Base-by-base conservation (phyloP, 2,329 filamentous ascomycete species). In the Bipolaris bicolor region DNA sequence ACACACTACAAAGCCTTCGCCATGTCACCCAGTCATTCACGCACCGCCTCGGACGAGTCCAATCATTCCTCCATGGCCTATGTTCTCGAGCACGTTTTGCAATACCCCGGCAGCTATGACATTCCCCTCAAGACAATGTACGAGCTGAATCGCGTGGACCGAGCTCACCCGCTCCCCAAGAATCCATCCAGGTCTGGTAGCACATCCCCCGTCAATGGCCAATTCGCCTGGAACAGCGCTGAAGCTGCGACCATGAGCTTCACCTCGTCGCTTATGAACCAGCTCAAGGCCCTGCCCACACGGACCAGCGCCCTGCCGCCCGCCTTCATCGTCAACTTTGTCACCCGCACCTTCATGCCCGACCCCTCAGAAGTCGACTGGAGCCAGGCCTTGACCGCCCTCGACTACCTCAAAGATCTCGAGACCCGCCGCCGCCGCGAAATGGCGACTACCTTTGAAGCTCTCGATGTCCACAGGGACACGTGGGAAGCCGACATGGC, bases 81-180 rank as follows among this genome's bases (percentile, higher is more conserved):
- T 68, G 72, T 77, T 48, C 70, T 78, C 53, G 76, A 78, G 55
- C 75, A 78, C 70, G 80, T 87, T 55, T 76, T 88, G 51, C 82
- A 83, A 56, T 86, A 88, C 68, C 85, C 86, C 7, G 82, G 81
- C 66, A 84, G 80, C 64, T 88, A 89, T 68, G 87, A 89, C 66
- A 85, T 89, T 31, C 87, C 87, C 18, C 79, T 89, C 26, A 83
- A 86, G 55, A 88, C 85, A 61, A 88, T 89, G 84, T 89, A 88
- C 77, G 83, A 83, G 24, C 80, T 89, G 72, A 89, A 89, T 69
- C 86, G 83, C 60, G 82, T 83, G 16, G 81, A 85, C 16, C 81
- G 79, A 49, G 75, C 77, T n/a, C 75, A 78, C 36, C 72, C 75
- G 40, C 63, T 76, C 11, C 74, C 73, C 31, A 69, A 65, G 41